phyloP scores from a whole-genome alignment of 179 eudicot genomes.

The Patellifolia procumbens region DNA sequence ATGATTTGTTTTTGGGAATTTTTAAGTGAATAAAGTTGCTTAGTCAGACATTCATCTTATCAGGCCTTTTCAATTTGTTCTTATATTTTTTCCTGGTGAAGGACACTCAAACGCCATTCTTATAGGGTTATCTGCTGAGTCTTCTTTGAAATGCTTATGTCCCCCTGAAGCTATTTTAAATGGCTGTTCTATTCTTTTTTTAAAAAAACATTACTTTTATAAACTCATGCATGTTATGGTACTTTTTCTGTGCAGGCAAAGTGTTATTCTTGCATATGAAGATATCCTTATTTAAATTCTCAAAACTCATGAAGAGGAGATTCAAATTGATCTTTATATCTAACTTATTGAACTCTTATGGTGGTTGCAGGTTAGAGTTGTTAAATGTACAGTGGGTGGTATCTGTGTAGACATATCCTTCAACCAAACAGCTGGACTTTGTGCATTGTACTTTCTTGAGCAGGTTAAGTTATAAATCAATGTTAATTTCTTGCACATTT shows the following conservation, averaged over 20 bases:
- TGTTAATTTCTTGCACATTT: not conserved
- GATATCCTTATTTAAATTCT: not conserved
- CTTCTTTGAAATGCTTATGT: not conserved
- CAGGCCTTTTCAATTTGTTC: not conserved
- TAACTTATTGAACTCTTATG: not conserved
- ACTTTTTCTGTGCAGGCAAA: not conserved
- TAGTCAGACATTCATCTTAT: not conserved
- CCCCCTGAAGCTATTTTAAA: not conserved
- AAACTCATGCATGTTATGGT: too few species aligned
- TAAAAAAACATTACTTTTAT: not conserved
- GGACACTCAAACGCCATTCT: not conserved
- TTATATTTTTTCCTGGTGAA: not conserved
- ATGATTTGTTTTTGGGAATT: not conserved
- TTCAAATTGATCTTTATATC: not conserved
- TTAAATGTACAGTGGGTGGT: constrained; percentile 54
- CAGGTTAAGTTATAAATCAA: constrained; percentile 33
- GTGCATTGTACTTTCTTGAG: constrained; percentile 55
- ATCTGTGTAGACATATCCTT: constrained; percentile 57
- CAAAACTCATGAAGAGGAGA: not conserved
- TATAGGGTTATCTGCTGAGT: not conserved
- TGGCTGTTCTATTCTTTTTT: not conserved
- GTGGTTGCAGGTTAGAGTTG: constrained; percentile 44
- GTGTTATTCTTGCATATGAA: not conserved
- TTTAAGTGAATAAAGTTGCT: not conserved
- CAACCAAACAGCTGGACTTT: constrained; percentile 59